Evolutionary conservation across 352 stramenopile species (phyloP).

Genomic region (Peronospora belbahrii): DNA sequence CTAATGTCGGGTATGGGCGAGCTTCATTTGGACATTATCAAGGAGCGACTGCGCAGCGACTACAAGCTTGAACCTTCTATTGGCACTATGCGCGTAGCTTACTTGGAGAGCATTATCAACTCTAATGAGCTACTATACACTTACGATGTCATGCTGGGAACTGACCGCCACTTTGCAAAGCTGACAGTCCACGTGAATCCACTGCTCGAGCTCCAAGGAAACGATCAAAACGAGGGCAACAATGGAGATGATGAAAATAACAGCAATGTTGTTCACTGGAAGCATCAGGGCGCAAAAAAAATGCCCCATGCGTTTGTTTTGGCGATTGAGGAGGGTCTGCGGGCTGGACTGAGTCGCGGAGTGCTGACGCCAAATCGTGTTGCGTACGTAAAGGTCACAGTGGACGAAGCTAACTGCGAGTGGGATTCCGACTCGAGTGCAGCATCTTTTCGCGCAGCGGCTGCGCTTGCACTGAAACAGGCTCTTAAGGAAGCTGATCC

Average conservation of each 20-base stretch:
- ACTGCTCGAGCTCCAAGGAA: slow-evolving; percentile 30
- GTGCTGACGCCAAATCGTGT: slow-evolving; percentile 53
- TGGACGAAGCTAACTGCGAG: slow-evolving; percentile 51
- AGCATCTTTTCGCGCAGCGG: slow-evolving; percentile 50
- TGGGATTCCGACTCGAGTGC: slow-evolving; percentile 63
- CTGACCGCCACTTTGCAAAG: slow-evolving; percentile 67
- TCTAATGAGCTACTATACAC: slow-evolving; percentile 32
- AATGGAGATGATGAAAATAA: slow-evolving; percentile 20
- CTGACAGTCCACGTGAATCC: slow-evolving; percentile 44
- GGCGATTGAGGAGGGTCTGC: slow-evolving; percentile 63
- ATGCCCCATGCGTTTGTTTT: slow-evolving; percentile 56
- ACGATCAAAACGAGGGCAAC: slow-evolving; percentile 11
- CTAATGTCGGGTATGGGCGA: slow-evolving; percentile 95
- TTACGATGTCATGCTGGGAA: slow-evolving; percentile 61
- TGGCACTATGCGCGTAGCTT: slow-evolving; percentile 86
- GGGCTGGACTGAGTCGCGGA: slow-evolving; percentile 45
- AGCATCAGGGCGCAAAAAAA: slow-evolving; percentile 39
- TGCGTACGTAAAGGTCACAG: slow-evolving; percentile 52
- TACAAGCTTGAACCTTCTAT: slow-evolving; percentile 83
- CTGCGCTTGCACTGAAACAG: slow-evolving; percentile 46
- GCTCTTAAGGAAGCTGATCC: slow-evolving; percentile 47
- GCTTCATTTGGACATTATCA: slow-evolving; percentile 91
- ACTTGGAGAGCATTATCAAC: slow-evolving; percentile 79
- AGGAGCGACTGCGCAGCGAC: slow-evolving; percentile 86
- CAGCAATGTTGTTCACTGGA: slow-evolving; percentile 56